Base-by-base conservation (phyloP, 345 rosid genomes). In the Pugionium cornutum region DNA sequence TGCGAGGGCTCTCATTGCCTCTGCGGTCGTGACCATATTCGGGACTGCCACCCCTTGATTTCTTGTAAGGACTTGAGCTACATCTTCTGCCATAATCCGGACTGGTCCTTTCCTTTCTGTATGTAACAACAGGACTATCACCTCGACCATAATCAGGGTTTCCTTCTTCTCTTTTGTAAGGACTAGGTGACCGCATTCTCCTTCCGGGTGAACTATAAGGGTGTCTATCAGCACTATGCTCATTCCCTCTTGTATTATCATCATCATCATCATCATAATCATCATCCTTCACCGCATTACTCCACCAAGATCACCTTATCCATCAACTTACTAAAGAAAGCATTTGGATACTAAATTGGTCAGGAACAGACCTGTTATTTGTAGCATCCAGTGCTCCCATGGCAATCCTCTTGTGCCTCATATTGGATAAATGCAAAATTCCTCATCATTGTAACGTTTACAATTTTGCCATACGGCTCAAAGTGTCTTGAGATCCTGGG, bases 131-230 rank as follows among this genome's bases (percentile, higher is more conserved):
- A 7, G 81, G 94, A 74, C 88, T 86, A 55, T 82, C 75, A 43
- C 95, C 95, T 67, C 81, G 90, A 4, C 99, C 97, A 76, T 94
- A 88, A 67, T 94, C 97, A 54, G 97, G 99, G 76, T 95, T 94
- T 1, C 88, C 97, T 66, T 96, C 81, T 55, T 87, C 94, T 67
- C 89, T 89, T 25, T 82, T 81, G 61, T 83, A 86, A 2, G 97
- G 97, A 77, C 92, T 88, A 26, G 90, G 87, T 4, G 97, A 89
- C 41, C 86, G 79, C 78, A 86, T 84, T 74, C 89, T 80, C 79
- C 88, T 79, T 2, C 84, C 96, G 26, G 86, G 91, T 25, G 94
- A 89, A 75, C 96, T 84, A 50, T 80, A 88, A 64, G 85, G 90
- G 18, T 52, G 75, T 74, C 92, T 80, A 4, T 86, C 97, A 61